Percentiles rank a stretch among this genome's conserved stretches.
Evolutionary conservation across 441 rosid species (phyloP).

Genomic region (Biscutella laevigata): DNA sequence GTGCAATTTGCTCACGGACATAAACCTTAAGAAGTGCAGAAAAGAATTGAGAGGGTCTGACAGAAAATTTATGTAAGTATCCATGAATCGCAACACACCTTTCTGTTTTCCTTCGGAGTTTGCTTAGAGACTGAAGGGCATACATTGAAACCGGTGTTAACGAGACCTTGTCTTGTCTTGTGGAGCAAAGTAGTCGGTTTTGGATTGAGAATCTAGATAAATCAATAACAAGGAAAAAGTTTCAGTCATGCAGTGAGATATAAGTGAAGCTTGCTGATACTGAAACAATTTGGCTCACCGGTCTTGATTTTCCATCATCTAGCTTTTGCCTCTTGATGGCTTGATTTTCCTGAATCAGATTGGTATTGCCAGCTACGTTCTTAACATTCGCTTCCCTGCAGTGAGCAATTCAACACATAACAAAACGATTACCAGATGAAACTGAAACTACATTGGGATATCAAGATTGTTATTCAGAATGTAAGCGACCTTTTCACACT

Average conservation of each 20-base stretch:
- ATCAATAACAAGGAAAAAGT: slow-evolving; percentile 1
- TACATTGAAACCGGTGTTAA: slow-evolving; percentile 31
- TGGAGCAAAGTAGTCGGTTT: slow-evolving; percentile 64
- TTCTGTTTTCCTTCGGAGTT: slow-evolving; percentile 58
- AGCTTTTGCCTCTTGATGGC: slow-evolving; percentile 93
- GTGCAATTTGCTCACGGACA: slow-evolving; percentile 48
- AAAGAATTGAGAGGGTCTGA: background rate
- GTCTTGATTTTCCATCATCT: slow-evolving; percentile 82
- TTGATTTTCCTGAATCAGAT: slow-evolving; percentile 74
- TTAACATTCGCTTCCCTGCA: slow-evolving; percentile 35
- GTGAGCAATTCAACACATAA: slow-evolving; percentile 4
- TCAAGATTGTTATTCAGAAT: background rate
- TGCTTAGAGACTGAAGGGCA: slow-evolving; percentile 35
- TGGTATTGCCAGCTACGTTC: slow-evolving; percentile 33
- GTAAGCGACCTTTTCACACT: slow-evolving; percentile 37
- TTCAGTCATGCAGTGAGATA: slow-evolving; percentile 11
- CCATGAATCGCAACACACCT: slow-evolving; percentile 37
- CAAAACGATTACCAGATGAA: background rate
- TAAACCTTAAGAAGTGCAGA: slow-evolving; percentile 45
- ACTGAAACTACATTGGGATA: background rate
- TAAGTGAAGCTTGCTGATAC: background rate
- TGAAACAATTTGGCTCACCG: slow-evolving; percentile 34
- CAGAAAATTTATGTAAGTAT: background rate
- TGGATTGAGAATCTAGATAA: slow-evolving; percentile 63
- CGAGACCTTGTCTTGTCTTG: slow-evolving; percentile 69